Evolutionary conservation across 1,284 basidiomycete genomes (phyloP).

Genomic region (Boletus semigastroideus): DNA sequence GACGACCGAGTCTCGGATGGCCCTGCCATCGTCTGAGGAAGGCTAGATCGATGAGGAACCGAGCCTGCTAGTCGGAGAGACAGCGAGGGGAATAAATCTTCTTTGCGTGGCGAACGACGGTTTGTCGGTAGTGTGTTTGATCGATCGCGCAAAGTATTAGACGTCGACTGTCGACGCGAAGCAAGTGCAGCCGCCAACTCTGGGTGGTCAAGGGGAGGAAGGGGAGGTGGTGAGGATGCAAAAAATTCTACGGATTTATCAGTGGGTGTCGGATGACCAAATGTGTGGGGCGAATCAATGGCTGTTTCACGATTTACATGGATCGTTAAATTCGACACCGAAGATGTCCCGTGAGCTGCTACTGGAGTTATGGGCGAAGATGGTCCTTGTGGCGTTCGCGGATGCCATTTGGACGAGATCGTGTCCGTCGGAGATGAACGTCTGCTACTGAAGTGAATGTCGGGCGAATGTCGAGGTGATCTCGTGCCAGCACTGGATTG

Average conservation of each 20-base stretch:
- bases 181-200: conserved; percentile 35
- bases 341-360: conserved; percentile 12
- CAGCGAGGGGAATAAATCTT: conserved; percentile 27
- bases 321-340: conserved; percentile 22
- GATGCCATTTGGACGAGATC: conserved; percentile 28
- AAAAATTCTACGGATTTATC: conserved; percentile 24
- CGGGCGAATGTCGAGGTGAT: conserved; percentile 19
- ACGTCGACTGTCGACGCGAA: conserved; percentile 13
- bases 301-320: conserved; percentile 17
- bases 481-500: conserved; percentile 12
- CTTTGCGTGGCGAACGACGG: conserved; percentile 15
- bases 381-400: conserved; percentile 27
- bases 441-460: conserved; percentile 18
- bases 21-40: conserved; percentile 13
- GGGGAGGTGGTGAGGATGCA: conserved; percentile 41
- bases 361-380: conserved; percentile 20
- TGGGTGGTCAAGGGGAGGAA: conserved; percentile 55
- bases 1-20: conserved; percentile 1
- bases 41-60: conserved; percentile 12
- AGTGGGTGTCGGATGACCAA: conserved; percentile 38
- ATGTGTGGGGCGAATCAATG: conserved; percentile 40
- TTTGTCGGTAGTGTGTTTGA: conserved; percentile 26
- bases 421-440: conserved; percentile 30
- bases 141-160: conserved; percentile 20
- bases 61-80: conserved; percentile 25